A percentile compares a stretch with the other conserved stretches of the same genome.
phyloP scores from a whole-genome alignment of 768 basidiomycete genomes.

The Mycena haematopus region DNA sequence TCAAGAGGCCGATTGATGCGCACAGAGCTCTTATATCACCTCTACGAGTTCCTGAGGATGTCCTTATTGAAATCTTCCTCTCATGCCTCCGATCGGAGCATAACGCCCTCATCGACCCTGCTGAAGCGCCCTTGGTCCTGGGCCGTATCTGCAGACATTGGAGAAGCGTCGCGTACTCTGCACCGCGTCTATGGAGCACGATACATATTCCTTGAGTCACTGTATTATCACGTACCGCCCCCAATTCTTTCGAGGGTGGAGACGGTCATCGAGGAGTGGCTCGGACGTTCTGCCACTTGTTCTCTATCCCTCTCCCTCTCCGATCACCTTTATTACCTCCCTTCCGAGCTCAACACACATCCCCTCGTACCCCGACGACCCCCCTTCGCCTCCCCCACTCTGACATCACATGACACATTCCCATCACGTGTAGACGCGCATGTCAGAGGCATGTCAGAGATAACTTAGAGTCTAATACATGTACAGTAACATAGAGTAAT shows the following conservation, averaged over 20 bases:
- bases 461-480: too few relatives aligned
- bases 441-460: too few relatives aligned
- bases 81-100: slow-evolving; percentile 7
- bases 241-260: background rate
- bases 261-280: background rate
- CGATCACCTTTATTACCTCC: background rate
- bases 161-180: slow-evolving; percentile 9
- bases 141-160: slow-evolving; percentile 18
- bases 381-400: too few relatives aligned
- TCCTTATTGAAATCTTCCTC: slow-evolving; percentile 17
- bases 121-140: background rate
- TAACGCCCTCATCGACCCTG: slow-evolving; percentile 7
- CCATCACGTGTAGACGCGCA: too few relatives aligned
- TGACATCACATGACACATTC: too few relatives aligned
- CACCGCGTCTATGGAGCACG: slow-evolving; percentile 8
- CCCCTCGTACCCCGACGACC: too few relatives aligned
- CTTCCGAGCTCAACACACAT: too few relatives aligned
- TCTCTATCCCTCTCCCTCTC: background rate
- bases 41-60: slow-evolving; percentile 8
- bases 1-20: slow-evolving; percentile 7
- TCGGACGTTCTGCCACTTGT: background rate
- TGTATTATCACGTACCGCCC: background rate
- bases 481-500: too few relatives aligned
- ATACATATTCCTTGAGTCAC: slow-evolving; percentile 14
- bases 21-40: background rate